Conservation (phyloP, 2,329 filamentous ascomycete species). For the Exophiala xenobiotica region DNA sequence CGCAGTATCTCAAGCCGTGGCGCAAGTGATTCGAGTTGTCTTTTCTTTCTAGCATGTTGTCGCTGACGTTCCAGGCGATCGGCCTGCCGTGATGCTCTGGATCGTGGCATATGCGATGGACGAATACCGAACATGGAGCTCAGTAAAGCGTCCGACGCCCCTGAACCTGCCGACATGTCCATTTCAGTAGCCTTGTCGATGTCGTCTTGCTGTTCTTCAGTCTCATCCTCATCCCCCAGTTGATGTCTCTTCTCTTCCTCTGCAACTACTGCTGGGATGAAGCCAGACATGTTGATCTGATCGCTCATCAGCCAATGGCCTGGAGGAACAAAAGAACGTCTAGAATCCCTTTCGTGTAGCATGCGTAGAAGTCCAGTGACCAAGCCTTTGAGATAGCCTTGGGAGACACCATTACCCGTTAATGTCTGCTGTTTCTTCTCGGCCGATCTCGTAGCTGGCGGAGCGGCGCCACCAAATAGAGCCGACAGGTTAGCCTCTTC, state of each 20-base stretch:
- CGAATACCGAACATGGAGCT: conserved; percentile 28
- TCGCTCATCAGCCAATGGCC: conserved; percentile 94
- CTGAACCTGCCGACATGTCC: conserved; percentile 40
- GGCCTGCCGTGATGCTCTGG: conserved; percentile 21
- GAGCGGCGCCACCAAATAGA: conserved; percentile 24
- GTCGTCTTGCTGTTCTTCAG: conserved; percentile 50
- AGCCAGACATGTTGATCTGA: conserved; percentile 81
- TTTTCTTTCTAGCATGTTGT: conserved; percentile 61
- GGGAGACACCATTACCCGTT: conserved; percentile 67
- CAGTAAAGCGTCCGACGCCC: conserved; percentile 52
- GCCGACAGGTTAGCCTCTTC: conserved; percentile 24
- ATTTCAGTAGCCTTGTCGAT: conserved; percentile 44
- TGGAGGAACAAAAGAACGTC: conserved; percentile 77
- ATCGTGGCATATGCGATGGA: conserved; percentile 26
- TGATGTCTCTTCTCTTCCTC: conserved; percentile 79
- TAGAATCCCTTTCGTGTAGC: conserved; percentile 89
- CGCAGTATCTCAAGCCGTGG: conserved; percentile 87
- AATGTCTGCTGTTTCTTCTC: conserved; percentile 50
- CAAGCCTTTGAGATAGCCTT: conserved; percentile 75
- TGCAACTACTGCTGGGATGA: conserved; percentile 79
- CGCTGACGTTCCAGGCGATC: conserved; percentile 22
- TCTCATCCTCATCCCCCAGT: conserved; percentile 63
- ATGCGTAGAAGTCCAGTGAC: conserved; percentile 79
- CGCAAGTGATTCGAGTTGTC: conserved; percentile 73
- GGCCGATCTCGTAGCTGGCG: conserved; percentile 23